Conservation (phyloP, 2,329 filamentous ascomycete genomes). For the Aspergillus sp. region DNA sequence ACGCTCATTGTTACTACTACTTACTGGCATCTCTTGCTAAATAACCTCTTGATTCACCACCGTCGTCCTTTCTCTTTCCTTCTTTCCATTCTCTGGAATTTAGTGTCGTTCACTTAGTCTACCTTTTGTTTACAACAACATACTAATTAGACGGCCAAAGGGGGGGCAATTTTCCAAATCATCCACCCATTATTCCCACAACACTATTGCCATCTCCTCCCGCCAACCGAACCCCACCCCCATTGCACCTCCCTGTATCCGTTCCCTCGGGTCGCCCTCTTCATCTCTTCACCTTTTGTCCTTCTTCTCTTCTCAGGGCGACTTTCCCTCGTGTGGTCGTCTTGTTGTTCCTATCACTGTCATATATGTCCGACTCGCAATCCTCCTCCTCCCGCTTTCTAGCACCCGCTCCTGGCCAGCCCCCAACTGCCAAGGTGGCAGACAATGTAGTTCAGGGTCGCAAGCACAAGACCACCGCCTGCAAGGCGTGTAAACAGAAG, state of each 20-base stretch:
- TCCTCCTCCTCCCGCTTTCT: slow-evolving; percentile 18
- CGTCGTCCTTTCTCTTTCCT: no score
- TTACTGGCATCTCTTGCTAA: no score
- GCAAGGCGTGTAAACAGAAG: slow-evolving; percentile 25
- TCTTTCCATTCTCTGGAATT: no score
- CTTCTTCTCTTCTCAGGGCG: neutral
- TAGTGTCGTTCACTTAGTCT: no score
- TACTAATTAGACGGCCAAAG: no score
- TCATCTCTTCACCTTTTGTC: neutral
- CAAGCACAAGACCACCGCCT: slow-evolving; percentile 30
- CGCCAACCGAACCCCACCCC: no score
- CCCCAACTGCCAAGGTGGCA: slow-evolving; percentile 8
- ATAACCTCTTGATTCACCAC: no score
- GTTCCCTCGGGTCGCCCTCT: neutral
- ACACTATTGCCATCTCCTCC: neutral
- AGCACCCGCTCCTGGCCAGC: slow-evolving; percentile 18
- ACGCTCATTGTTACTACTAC: no score
- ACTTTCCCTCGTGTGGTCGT: neutral
- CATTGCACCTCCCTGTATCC: neutral
- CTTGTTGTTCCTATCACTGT: neutral
- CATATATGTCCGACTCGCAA: slow-evolving; percentile 24
- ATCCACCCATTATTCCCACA: neutral
- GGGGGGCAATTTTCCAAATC: no score
- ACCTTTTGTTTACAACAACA: no score
- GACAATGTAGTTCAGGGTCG: slow-evolving; percentile 18